A percentile compares a stretch with the other conserved stretches of the same genome.
Conservation (phyloP, 1,139 yeast genomes). For the Geotrichum candidum region DNA sequence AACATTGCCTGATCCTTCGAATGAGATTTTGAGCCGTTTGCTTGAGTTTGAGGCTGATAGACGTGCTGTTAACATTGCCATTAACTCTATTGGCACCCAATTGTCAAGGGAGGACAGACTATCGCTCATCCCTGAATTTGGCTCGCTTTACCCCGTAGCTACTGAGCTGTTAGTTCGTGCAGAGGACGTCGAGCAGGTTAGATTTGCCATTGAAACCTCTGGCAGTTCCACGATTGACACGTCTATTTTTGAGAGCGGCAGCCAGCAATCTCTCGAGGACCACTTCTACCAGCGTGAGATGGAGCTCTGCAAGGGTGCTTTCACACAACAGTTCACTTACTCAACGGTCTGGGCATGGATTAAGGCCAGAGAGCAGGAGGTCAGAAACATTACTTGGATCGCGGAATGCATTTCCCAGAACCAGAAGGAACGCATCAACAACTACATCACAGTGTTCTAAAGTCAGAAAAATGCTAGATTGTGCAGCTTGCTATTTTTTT, state of each 20-base stretch:
- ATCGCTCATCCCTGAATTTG: conserved; percentile 70
- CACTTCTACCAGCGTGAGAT: conserved; percentile 89
- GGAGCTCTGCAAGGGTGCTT: conserved; percentile 86
- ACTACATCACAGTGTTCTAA: conserved; percentile 38
- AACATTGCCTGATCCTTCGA: conserved; percentile 67
- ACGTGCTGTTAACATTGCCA: conserved; percentile 82
- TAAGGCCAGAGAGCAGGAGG: conserved; percentile 91
- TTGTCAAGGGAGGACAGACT: conserved; percentile 64
- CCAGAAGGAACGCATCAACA: conserved; percentile 40
- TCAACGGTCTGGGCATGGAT: conserved; percentile 96
- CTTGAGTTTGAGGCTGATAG: conserved; percentile 92
- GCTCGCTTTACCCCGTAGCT: conserved; percentile 72
- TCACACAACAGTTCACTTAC: conserved; percentile 92
- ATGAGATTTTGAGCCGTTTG: conserved; percentile 70
- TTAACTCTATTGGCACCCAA: conserved; percentile 83
- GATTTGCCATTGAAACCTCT: conserved; percentile 62
- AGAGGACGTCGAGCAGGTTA: conserved; percentile 82
- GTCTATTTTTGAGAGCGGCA: conserved; percentile 55
- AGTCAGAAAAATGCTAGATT: background rate
- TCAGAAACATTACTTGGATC: conserved; percentile 95
- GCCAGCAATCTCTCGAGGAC: conserved; percentile 71
- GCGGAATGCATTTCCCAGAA: conserved; percentile 75
- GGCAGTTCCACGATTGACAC: conserved; percentile 39
- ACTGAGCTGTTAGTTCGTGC: conserved; percentile 65
- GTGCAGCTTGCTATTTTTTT: background rate